Evolutionary conservation across 257 asterid species (phyloP), one percentile per base, ranked within the genome.

Genomic region (Solanum etuberosum): DNA sequence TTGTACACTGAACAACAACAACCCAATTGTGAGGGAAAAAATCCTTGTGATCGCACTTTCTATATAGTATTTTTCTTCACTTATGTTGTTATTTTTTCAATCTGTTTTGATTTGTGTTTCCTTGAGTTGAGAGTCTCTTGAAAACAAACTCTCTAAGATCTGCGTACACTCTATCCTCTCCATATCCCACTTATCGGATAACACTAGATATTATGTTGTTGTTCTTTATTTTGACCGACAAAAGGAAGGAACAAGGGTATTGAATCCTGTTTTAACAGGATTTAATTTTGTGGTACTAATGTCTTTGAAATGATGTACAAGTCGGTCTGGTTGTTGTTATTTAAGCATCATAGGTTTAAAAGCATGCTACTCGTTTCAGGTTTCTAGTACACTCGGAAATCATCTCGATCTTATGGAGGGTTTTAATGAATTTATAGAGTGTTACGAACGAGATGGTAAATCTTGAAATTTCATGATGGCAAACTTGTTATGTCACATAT

Each of bases 391-490:
- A 87, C 92, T 96, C 84, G 98, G 97, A 88, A 96, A 94, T 70
- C 91, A 92, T 92, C 95, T 96, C 68, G 98, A 93, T 94, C 98
- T 96, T 78, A 91, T 95, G 97, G 98, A 96, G 87, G 95, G 94
- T 83, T 96, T 96, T 91, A 93, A 90, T 86, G 95, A 93, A 77
- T 94, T 96, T 91, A 88, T 96, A 88, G 95, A 94, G 91, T 97
- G 91, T 83, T 94, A 98, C 83, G 98, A 95, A 91, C 93, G 92
- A 90, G 93, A 93, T 88, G 98, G 99, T 96, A 92, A 88, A 51
- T 73, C 37, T 37, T 86, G 83, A 86, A 87, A 82, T 88, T 89
- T 89, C 57, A 18, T 84, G 35, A 83, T 38, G 20, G 59, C 70
- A 27, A 29, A 43, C 25, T 88, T 83, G 63, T 90, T 86, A 25